Conservation (phyloP, 163 green algal genomes). For the Trebouxia gelatinosa region DNA sequence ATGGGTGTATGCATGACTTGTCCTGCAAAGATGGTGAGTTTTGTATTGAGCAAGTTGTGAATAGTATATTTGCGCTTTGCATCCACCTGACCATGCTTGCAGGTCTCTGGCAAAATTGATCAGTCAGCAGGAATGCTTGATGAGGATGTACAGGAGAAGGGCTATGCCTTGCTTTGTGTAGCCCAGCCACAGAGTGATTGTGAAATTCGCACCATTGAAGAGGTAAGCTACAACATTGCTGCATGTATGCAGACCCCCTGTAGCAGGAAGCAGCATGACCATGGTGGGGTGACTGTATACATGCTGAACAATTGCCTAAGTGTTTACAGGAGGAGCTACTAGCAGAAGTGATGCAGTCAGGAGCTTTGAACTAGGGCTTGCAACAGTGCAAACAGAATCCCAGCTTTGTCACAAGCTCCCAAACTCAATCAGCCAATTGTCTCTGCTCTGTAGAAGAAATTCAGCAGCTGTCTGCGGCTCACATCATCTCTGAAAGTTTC, state of each 20-base stretch:
- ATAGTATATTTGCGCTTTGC: not conserved
- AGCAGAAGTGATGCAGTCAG: conserved; percentile 27
- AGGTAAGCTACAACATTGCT: conserved; percentile 54
- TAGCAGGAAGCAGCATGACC: not conserved
- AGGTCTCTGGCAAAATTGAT: conserved; percentile 72
- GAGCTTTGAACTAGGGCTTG: not conserved
- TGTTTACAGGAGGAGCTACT: conserved; percentile 19
- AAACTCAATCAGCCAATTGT: too few species aligned
- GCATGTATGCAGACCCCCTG: not conserved
- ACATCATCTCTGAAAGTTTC: too few species aligned
- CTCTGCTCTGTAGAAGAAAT: too few species aligned
- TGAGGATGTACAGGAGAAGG: conserved; percentile 81
- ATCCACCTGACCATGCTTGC: too few species aligned
- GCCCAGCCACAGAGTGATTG: conserved; percentile 74
- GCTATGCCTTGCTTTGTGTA: conserved; percentile 89
- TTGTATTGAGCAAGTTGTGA: not conserved
- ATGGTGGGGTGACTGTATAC: not conserved
- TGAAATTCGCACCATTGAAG: conserved; percentile 72
- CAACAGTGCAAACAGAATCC: not conserved
- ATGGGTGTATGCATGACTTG: conserved; percentile 86
- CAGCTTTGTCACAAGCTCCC: too few species aligned
- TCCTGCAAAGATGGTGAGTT: conserved; percentile 70
- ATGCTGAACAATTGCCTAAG: not conserved
- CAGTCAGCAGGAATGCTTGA: conserved; percentile 84
- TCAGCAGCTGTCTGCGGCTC: too few species aligned